Conservation (phyloP, 2,329 filamentous ascomycete species). For the Diaporthe citriasiana region DNA sequence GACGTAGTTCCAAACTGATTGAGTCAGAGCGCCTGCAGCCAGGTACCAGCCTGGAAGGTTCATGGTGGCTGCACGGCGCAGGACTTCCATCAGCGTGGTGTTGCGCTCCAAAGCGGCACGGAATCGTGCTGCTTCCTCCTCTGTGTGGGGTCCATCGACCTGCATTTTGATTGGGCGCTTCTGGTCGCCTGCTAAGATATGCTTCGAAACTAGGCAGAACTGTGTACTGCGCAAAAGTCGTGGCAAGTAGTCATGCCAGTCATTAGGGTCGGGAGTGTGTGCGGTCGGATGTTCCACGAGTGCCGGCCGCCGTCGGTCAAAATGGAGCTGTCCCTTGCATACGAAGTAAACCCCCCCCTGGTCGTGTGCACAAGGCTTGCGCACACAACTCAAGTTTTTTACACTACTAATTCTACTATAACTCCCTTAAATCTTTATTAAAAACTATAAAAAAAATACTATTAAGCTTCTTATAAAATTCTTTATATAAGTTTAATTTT, state of each 20-base stretch:
- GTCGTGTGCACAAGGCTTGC: no score
- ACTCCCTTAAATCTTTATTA: no score
- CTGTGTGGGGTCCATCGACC: slow-evolving; percentile 36
- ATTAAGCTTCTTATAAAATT: no score
- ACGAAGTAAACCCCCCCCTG: no score
- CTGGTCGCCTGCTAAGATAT: background rate
- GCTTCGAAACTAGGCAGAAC: background rate
- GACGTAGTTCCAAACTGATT: slow-evolving; percentile 56
- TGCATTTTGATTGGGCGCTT: slow-evolving; percentile 6
- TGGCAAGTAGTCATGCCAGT: background rate
- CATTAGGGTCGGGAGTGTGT: no score
- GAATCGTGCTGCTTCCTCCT: slow-evolving; percentile 38
- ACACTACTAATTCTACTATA: no score
- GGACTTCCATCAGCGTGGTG: slow-evolving; percentile 41
- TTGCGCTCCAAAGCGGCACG: slow-evolving; percentile 38
- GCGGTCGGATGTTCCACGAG: background rate
- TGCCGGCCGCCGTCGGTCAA: background rate
- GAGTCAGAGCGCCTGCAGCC: slow-evolving; percentile 54
- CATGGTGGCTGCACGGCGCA: slow-evolving; percentile 39
- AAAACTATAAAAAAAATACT: no score
- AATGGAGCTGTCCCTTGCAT: no score
- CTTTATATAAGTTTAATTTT: no score
- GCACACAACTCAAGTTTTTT: no score
- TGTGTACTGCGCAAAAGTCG: background rate
- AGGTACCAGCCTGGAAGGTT: slow-evolving; percentile 44